Percentiles rank a stretch among this genome's conserved stretches.
phyloP scores from a whole-genome alignment of 1,284 basidiomycete genomes.

The Mycena citricolor region DNA sequence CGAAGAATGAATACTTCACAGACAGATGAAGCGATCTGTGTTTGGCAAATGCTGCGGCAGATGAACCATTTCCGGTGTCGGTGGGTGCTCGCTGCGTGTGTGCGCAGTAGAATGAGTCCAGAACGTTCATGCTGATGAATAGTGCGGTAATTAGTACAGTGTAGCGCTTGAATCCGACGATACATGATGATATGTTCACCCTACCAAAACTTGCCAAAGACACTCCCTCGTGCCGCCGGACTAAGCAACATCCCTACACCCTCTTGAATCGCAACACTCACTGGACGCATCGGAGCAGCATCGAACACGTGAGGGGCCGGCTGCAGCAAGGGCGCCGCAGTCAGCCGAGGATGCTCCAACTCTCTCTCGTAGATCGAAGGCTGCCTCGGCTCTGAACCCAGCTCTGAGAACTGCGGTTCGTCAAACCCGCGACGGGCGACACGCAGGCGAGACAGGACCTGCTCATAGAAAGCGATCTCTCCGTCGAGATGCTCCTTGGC shows the following conservation, averaged over 20 bases:
- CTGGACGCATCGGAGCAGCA: conserved; percentile 70
- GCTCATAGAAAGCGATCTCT: conserved; percentile 71
- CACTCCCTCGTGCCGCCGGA: conserved; percentile 48
- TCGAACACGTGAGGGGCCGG: conserved; percentile 78
- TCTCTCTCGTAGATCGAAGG: conserved; percentile 76
- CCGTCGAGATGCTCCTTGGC: conserved; percentile 71
- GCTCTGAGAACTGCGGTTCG: conserved; percentile 43
- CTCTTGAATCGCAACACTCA: conserved; percentile 71
- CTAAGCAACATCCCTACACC: conserved; percentile 65
- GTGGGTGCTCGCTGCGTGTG: no score
- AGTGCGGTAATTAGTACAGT: no score
- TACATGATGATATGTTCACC: background rate
- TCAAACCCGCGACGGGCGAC: conserved; percentile 55
- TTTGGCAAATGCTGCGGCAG: no score
- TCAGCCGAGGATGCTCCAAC: conserved; percentile 54
- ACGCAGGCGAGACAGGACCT: conserved; percentile 59
- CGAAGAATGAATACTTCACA: no score
- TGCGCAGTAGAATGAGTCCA: no score
- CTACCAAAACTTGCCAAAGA: conserved; percentile 69
- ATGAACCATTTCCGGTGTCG: no score
- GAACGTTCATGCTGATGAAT: no score
- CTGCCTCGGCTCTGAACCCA: conserved; percentile 49
- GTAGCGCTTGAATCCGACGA: no score
- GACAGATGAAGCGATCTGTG: no score
- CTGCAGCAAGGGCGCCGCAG: conserved; percentile 54